Evolutionary conservation across 108 stramenopile genomes (phyloP), one percentile per base, ranked within the genome.

Genomic region (Skeletonema potamos): DNA sequence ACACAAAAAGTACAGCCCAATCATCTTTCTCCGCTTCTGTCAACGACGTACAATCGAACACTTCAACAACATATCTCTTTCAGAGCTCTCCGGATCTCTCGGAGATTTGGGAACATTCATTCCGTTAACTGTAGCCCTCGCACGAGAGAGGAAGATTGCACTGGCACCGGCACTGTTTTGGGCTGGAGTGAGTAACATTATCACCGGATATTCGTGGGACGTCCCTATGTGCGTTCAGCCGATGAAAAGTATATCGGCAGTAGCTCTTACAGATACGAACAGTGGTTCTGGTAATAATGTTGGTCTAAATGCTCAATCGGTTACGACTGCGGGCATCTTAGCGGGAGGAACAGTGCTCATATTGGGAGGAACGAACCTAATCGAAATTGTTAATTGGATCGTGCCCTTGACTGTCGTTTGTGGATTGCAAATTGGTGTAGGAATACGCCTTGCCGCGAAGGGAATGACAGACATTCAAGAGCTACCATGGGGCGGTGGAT

Each of bases 171-270:
- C 91, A 22, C 64, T 95, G 18, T 91, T 91, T 41, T 87, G 78
- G 63, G 86, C 90, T 1, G 94, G 94, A 0, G 27, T 84, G 10
- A 70, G 63, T 20, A 92, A 95, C 63, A 28, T 92, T 3, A 29
- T 92, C 17, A 86, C 89, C 6, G 94, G 91, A 22, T 66, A 54
- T 37, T 15, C 60, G 3, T 92, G 90, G 90, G 87, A 92, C 67
- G 71, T 91, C 28, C 94, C 94, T 66, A 95, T 95, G 87, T 87
- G 86, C 66, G 86, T 95, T 11, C 94, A 95, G 70, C 94, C 94
- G 22, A 95, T 95, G 94, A 92, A 95, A 75, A 75, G 84, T n/a
- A 90, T 95, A 28, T 77, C 90, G 0, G 90, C 94, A 9, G 84
- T 88, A 30, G 94, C 91, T 12, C 55, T 95, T 15, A 63, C 72